Base-by-base conservation (phyloP, 306 rosid species). In the Pyrus pyrifolia region DNA sequence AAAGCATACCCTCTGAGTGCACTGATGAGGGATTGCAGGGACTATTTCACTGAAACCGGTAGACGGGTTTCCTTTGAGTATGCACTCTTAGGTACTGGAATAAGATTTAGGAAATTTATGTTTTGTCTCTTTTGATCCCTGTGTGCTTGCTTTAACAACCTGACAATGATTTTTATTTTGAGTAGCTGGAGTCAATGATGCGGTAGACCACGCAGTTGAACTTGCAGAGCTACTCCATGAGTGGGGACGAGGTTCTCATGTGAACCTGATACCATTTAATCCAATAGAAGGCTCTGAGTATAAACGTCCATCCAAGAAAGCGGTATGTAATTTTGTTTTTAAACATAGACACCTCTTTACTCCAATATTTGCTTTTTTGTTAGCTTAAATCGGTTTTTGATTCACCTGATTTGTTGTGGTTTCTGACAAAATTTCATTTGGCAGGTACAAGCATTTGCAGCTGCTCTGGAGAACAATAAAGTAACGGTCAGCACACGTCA, bases 121-220 rank as follows among this genome's bases (percentile, higher is more conserved):
- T 70, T 70, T 74, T 27, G 13, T 35, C 22, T 78, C 53, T 60
- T 38, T 49, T 25, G 44, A 78, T 53, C 52, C 45, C 52, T 25
- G 5, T 58, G 22, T 59, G 19, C 67, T 62, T 60, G 23, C 13
- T 81, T 51, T 70, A 57, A 73, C 73, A 67, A 12, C 40, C 6
- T 75, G 71, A 61, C 68, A 67, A 52, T 69, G 14, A 71, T 76
- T 35, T 61, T 33, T 74, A 35, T 81, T 71, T 80, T 64, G 87
- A 79, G 76, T 87, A 95, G 98, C 98, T 75, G 98, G 98, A 83
- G 89, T 95, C 71, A 95, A 95, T 87, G 98, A 95, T 80, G 69
- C 81, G 5, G 91, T 85, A 75, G 97, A 86, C 59, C 87, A 89
- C n/a, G 98, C 98, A 21, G 71, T 57, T 67, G 98, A 95, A 82